phyloP scores from a whole-genome alignment of 2,329 filamentous ascomycete genomes.

The Penicillium concentricum region DNA sequence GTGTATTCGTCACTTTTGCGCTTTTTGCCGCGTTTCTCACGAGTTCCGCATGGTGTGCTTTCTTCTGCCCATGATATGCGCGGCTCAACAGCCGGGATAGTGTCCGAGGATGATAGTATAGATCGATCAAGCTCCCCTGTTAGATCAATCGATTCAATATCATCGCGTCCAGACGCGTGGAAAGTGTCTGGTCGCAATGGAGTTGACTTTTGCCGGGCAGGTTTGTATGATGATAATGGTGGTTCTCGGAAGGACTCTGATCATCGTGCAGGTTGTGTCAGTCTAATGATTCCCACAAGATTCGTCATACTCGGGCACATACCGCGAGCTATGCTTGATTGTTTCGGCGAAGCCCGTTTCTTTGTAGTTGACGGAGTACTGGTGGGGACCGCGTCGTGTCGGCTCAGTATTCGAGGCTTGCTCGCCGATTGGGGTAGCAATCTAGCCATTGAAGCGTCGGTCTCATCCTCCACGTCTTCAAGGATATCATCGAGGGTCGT shows the following conservation, averaged over 20 bases:
- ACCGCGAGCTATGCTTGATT: slow-evolving; percentile 27
- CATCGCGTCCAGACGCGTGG: slow-evolving; percentile 26
- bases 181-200: slow-evolving; percentile 20
- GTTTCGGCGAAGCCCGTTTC: slow-evolving; percentile 11
- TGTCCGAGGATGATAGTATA: slow-evolving; percentile 41
- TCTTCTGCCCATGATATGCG: slow-evolving; percentile 47
- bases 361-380: slow-evolving; percentile 23
- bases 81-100: slow-evolving; percentile 42
- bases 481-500: slow-evolving; percentile 19
- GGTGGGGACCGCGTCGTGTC: slow-evolving; percentile 20
- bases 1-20: slow-evolving; percentile 51
- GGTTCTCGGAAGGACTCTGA: slow-evolving; percentile 19
- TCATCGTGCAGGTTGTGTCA: neutral
- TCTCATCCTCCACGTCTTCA: slow-evolving; percentile 28
- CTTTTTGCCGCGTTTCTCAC: slow-evolving; percentile 46
- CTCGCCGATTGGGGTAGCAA: slow-evolving; percentile 42
- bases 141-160: slow-evolving; percentile 48
- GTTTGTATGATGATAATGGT: slow-evolving; percentile 19
- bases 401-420: slow-evolving; percentile 42
- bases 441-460: slow-evolving; percentile 43
- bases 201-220: slow-evolving; percentile 17
- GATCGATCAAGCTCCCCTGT: slow-evolving; percentile 39
- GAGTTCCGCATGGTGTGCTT: slow-evolving; percentile 37
- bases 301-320: neutral
- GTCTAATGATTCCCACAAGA: neutral